A percentile compares a stretch with the other conserved stretches of the same genome.
Evolutionary conservation across 305 asterid species (phyloP).

Genomic region (Solanum hybrid): DNA sequence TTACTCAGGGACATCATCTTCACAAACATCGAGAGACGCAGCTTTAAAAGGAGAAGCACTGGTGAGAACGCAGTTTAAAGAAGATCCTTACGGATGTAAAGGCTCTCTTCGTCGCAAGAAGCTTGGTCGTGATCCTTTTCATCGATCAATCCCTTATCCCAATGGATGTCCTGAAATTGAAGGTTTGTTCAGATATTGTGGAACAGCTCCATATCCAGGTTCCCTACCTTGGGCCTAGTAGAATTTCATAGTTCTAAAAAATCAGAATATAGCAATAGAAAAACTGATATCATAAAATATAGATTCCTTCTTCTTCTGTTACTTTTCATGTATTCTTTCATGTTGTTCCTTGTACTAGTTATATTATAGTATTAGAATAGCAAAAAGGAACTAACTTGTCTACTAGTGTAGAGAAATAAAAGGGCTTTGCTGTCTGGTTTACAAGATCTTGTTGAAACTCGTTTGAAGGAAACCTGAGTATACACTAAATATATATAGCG

Average conservation of each 20-base stretch:
- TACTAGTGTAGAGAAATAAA: background rate
- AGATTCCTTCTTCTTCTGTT: background rate
- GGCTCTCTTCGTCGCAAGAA: slow-evolving; percentile 66
- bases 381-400: background rate
- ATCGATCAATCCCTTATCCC: slow-evolving; percentile 85
- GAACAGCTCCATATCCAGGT: slow-evolving; percentile 56
- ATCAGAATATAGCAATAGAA: background rate
- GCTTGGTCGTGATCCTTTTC: slow-evolving; percentile 80
- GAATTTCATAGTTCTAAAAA: background rate
- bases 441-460: background rate
- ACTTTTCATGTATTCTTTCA: background rate
- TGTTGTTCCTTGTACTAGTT: background rate
- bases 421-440: background rate
- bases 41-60: slow-evolving; percentile 83
- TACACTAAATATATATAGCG: background rate
- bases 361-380: background rate
- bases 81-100: slow-evolving; percentile 78
- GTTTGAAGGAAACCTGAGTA: background rate
- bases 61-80: slow-evolving; percentile 66
- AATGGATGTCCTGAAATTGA: slow-evolving; percentile 87
- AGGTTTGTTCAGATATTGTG: slow-evolving; percentile 79
- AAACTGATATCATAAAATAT: background rate
- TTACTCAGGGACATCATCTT: slow-evolving; percentile 74
- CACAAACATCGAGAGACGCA: slow-evolving; percentile 60
- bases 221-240: slow-evolving; percentile 60